Conservation (phyloP, 345 rosid genomes). For the Boechera retrofracta region DNA sequence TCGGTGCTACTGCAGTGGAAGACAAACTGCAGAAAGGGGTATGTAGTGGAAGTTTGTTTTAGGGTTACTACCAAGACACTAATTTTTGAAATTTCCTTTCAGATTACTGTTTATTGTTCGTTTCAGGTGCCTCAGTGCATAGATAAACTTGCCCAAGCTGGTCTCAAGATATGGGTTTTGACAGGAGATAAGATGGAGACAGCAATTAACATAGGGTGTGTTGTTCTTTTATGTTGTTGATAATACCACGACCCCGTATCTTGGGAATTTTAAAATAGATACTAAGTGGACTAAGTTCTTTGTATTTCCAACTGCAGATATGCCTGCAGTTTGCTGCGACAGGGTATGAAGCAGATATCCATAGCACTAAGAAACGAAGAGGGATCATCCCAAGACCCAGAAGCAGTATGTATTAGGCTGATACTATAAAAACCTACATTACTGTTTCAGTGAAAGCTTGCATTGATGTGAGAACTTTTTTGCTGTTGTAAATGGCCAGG, state of each 20-base stretch:
- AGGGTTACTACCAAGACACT: constrained; percentile 11
- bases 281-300: constrained; percentile 36
- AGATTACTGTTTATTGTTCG: constrained; percentile 7
- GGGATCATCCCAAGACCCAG: constrained; percentile 35
- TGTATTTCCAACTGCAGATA: constrained; percentile 55
- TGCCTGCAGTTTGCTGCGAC: constrained; percentile 76
- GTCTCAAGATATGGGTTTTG: constrained; percentile 81
- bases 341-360: constrained; percentile 69
- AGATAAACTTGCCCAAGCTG: constrained; percentile 85
- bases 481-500: constrained; percentile 50
- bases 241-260: constrained; percentile 1
- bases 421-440: constrained; percentile 22
- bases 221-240: constrained; percentile 17
- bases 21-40: constrained; percentile 89
- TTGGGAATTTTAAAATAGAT: background rate
- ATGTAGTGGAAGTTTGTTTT: constrained; percentile 21
- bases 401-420: constrained; percentile 42
- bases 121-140: constrained; percentile 82
- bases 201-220: constrained; percentile 76
- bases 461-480: constrained; percentile 19
- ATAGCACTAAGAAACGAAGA: constrained; percentile 37
- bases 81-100: constrained; percentile 6
- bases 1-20: constrained; percentile 77
- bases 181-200: constrained; percentile 92
- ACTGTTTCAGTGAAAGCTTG: constrained; percentile 21